A percentile compares a stretch with the other conserved stretches of the same genome.
Conservation (phyloP, 441 rosid genomes). For the Rhodomyrtus psidioides region DNA sequence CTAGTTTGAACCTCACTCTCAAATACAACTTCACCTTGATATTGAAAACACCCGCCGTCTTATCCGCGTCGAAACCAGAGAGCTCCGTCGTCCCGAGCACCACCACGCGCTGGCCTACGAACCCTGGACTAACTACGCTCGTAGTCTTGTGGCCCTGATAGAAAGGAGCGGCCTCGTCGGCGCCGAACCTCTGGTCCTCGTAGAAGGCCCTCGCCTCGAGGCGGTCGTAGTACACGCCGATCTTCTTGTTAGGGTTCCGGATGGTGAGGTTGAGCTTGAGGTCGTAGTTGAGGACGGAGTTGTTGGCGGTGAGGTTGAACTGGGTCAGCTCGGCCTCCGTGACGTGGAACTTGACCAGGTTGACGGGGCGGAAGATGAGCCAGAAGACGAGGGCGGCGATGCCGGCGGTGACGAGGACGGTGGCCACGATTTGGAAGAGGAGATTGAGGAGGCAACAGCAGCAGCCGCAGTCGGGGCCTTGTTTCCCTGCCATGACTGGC, state of each 20-base stretch:
- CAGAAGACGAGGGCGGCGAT: not conserved
- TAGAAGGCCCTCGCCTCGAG: not conserved
- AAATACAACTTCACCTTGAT: not conserved
- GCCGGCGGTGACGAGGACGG: not conserved
- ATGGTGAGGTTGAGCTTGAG: not conserved
- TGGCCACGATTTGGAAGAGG: not conserved
- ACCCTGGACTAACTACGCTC: not conserved
- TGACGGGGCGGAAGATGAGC: conserved; percentile 4
- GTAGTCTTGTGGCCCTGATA: conserved; percentile 5
- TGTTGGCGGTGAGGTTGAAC: not conserved
- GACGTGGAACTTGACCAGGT: conserved; percentile 1
- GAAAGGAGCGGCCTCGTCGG: not conserved
- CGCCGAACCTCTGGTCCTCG: not conserved
- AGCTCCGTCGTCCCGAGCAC: not conserved
- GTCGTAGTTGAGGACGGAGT: not conserved
- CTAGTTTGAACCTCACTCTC: not conserved
- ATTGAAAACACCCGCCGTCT: not conserved
- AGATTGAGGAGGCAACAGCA: not conserved
- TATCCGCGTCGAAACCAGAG: not conserved
- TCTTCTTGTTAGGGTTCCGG: conserved; percentile 4
- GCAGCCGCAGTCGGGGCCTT: not conserved
- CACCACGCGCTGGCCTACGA: not conserved
- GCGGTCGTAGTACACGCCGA: not conserved
- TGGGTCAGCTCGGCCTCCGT: not conserved
- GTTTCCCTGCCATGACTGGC: not conserved